Conservation (phyloP, 2,329 filamentous ascomycete genomes). For the Neobulgaria alba region DNA sequence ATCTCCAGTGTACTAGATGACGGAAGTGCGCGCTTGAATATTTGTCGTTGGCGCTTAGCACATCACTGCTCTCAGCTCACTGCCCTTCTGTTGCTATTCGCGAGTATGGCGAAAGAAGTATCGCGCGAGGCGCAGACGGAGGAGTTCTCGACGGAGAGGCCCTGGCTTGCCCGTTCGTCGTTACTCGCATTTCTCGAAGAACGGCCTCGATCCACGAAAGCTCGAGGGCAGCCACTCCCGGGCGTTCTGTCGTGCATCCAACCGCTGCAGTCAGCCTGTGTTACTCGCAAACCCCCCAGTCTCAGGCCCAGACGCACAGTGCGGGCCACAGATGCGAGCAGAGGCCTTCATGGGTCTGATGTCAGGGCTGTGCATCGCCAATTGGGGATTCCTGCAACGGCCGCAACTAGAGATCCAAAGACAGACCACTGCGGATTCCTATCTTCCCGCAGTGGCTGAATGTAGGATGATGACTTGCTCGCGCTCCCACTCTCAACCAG, state of each 20-base stretch:
- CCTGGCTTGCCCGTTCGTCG: background rate
- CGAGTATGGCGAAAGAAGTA: too few species aligned
- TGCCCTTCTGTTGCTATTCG: too few species aligned
- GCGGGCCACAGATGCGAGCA: background rate
- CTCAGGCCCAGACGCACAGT: too few species aligned
- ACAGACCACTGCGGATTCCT: background rate
- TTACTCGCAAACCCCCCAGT: too few species aligned
- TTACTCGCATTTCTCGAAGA: background rate
- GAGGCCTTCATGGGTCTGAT: background rate
- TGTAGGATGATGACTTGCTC: too few species aligned
- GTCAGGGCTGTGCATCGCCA: background rate
- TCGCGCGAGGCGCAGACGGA: background rate
- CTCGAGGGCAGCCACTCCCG: background rate
- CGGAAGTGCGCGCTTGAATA: background rate
- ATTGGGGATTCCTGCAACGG: slow-evolving; percentile 27
- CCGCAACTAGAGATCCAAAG: slow-evolving; percentile 23
- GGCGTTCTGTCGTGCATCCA: background rate
- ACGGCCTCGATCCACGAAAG: too few species aligned
- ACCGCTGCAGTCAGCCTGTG: background rate
- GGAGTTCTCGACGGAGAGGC: background rate
- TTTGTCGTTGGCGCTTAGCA: background rate
- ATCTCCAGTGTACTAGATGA: too few species aligned
- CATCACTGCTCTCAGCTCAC: too few species aligned
- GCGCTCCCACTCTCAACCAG: background rate
- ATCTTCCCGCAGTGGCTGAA: background rate